These are phyloP conservation scores for Cladosporium austrohemisphaericum DNA, from an alignment of 2,329 filamentous ascomycete species.

Conservation along the genomic window DNA sequence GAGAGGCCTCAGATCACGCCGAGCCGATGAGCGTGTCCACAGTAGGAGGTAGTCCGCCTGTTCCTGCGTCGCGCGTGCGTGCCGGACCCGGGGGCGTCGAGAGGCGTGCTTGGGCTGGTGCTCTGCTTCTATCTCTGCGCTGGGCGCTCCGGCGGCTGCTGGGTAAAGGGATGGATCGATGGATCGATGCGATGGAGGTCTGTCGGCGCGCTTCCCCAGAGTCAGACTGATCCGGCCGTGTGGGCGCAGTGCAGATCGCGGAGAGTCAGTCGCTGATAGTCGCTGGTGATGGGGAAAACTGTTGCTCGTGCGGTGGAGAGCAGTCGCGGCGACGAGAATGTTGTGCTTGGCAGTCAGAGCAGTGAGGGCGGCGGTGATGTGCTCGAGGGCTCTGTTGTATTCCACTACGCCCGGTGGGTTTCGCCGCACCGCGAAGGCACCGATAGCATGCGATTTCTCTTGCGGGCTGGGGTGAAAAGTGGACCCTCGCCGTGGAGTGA, in stretches of 20 bases:
- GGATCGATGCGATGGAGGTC: background rate
- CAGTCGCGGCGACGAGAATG: too few relatives aligned
- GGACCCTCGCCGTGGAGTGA: constrained; percentile 10
- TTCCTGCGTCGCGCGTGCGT: constrained; percentile 14
- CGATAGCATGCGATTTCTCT: constrained; percentile 10
- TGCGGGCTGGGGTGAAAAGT: constrained; percentile 3
- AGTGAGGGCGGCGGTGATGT: too few relatives aligned
- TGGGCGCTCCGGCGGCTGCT: background rate
- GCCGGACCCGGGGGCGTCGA: background rate
- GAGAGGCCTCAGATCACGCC: background rate
- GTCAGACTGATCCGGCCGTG: constrained; percentile 1
- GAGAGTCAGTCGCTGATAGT: constrained; percentile 3
- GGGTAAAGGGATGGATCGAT: constrained; percentile 1
- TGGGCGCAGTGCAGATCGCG: constrained; percentile 9
- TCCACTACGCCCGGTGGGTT: background rate
- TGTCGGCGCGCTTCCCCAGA: constrained; percentile 11
- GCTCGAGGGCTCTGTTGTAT: too few relatives aligned
- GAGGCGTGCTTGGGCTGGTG: background rate
- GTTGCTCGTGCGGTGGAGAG: too few relatives aligned
- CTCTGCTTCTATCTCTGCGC: too few relatives aligned
- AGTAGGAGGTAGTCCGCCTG: too few relatives aligned
- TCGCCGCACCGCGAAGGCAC: constrained; percentile 13
- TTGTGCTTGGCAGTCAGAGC: too few relatives aligned
- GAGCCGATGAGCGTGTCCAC: constrained; percentile 1
- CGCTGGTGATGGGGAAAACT: too few relatives aligned